phyloP scores from a whole-genome alignment of 176 grass and related monocot genomes.

The Phoenix roebelenii region DNA sequence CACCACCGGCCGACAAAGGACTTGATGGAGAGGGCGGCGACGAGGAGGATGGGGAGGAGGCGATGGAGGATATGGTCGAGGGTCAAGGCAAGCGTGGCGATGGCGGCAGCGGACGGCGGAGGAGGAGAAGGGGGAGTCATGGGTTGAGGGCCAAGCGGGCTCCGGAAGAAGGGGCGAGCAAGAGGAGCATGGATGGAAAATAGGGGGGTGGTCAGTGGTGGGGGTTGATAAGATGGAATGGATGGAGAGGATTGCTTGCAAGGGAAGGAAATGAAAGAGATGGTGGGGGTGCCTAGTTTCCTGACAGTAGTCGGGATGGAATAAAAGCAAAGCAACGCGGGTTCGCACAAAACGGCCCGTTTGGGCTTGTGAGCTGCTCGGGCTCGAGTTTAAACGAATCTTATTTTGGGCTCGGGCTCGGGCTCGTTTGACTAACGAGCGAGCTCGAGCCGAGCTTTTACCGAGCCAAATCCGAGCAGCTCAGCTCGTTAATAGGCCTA shows the following conservation, averaged over 20 bases:
- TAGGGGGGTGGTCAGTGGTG: background rate
- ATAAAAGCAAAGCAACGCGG: too few relatives aligned
- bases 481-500: too few relatives aligned
- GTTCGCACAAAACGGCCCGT: too few relatives aligned
- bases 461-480: too few relatives aligned
- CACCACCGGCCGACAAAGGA: too few relatives aligned
- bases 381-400: too few relatives aligned
- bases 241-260: slow-evolving; percentile 39
- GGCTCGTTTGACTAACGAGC: too few relatives aligned
- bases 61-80: slow-evolving; percentile 41
- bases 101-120: slow-evolving; percentile 9
- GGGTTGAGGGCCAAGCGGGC: background rate
- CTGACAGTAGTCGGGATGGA: too few relatives aligned
- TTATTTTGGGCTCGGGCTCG: too few relatives aligned
- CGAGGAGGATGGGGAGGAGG: slow-evolving; percentile 50
- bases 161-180: slow-evolving; percentile 26
- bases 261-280: slow-evolving; percentile 27
- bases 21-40: slow-evolving; percentile 29
- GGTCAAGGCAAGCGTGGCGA: slow-evolving; percentile 16
- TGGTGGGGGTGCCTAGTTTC: background rate
- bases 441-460: too few relatives aligned
- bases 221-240: background rate
- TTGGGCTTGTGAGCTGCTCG: too few relatives aligned
- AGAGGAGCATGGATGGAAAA: background rate
- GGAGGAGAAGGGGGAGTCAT: slow-evolving; percentile 12